Percentiles rank a stretch among this genome's conserved stretches.
These are phyloP conservation scores for Naganishia albida DNA, from an alignment of 1,284 basidiomycete genomes.

Conservation along the genomic window DNA sequence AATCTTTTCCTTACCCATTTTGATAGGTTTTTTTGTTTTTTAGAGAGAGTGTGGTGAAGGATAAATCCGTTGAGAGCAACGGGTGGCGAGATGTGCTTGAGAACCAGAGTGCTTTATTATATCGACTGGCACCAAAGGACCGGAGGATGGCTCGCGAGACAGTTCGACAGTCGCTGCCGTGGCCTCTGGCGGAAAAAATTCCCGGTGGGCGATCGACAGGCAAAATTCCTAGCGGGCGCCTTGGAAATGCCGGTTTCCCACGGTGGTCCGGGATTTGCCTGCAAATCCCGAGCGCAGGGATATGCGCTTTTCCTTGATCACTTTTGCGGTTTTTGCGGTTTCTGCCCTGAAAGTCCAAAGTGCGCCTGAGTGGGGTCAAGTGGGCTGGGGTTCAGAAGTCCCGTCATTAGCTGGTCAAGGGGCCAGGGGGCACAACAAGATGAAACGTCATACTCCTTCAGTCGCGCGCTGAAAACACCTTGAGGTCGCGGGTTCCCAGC, in stretches of 20 bases:
- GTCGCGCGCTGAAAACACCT: no score
- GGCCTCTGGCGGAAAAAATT: constrained; percentile 7
- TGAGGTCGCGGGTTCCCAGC: no score
- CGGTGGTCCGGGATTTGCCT: not conserved
- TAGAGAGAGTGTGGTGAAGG: constrained; percentile 18
- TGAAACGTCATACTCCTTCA: no score
- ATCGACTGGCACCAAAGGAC: constrained; percentile 11
- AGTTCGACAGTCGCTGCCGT: not conserved
- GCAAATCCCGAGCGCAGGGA: not conserved
- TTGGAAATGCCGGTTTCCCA: constrained; percentile 20
- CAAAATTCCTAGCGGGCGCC: not conserved
- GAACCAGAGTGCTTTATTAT: constrained; percentile 5
- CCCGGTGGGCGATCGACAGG: constrained; percentile 4
- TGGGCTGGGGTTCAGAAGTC: no score
- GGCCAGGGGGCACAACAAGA: no score
- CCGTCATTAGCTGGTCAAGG: no score
- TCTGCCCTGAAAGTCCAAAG: no score
- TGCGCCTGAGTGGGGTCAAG: no score
- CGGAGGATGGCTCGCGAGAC: constrained; percentile 1
- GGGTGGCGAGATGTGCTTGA: not conserved
- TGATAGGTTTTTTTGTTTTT: constrained; percentile 24
- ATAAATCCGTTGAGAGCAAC: not conserved
- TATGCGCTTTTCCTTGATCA: not conserved
- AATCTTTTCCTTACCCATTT: constrained; percentile 45
- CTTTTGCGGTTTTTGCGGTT: not conserved